Conservation (phyloP, 169 alveolate genomes). For the Plasmodium gaboni region DNA sequence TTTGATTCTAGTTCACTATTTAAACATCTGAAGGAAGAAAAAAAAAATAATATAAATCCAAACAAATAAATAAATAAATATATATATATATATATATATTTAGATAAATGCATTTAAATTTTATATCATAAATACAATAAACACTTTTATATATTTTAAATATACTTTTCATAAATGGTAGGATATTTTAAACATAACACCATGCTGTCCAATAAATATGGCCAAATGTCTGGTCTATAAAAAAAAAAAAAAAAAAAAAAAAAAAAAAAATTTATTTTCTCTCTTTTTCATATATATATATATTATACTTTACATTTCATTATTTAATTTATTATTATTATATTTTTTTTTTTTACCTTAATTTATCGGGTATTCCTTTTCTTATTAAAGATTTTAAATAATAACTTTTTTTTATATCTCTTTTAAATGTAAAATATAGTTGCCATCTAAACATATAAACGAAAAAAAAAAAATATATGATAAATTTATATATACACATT, state of each 20-base stretch:
- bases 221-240: conserved; percentile 68
- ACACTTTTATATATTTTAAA: neutral
- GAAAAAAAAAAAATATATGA: neutral
- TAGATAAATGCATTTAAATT: neutral
- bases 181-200: conserved; percentile 58
- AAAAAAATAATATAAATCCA: neutral
- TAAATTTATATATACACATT: neutral
- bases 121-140: no score
- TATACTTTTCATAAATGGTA: conserved; percentile 68
- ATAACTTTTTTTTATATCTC: conserved; percentile 66
- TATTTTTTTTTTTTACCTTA: conserved; percentile 67
- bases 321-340: neutral
- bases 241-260: neutral
- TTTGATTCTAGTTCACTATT: conserved; percentile 80
- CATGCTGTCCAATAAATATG: conserved; percentile 68
- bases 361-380: conserved; percentile 87
- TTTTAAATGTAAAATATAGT: conserved; percentile 40
- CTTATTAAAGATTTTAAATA: conserved; percentile 80
- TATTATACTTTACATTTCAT: no score
- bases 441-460: conserved; percentile 28
- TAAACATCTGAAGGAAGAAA: conserved; percentile 37
- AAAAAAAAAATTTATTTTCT: neutral
- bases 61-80: no score
- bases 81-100: neutral
- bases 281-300: neutral